phyloP scores from a whole-genome alignment of 192 early-diverging fungal species.

The Kappamyces sp. region DNA sequence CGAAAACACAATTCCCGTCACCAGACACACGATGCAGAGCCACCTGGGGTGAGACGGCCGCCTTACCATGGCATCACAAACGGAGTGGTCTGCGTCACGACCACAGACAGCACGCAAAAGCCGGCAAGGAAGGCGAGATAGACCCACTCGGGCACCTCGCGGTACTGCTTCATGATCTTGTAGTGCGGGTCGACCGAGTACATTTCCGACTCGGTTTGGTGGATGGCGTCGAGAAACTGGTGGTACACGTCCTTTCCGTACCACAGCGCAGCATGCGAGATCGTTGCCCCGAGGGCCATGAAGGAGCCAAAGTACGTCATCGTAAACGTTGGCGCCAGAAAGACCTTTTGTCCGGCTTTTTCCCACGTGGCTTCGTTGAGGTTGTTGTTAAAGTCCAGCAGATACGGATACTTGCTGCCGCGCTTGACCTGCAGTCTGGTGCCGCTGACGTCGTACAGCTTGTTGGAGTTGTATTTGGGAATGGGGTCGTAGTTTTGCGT shows the following conservation, averaged over 20 bases:
- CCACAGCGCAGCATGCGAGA: constrained; percentile 55
- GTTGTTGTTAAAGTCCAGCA: constrained; percentile 27
- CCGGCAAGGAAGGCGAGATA: constrained; percentile 46
- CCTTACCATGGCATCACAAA: constrained; percentile 77
- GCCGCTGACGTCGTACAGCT: neutral
- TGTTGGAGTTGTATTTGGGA: constrained; percentile 11
- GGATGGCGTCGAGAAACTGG: neutral
- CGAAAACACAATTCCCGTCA: constrained; percentile 57
- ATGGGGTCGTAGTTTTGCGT: neutral
- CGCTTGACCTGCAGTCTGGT: neutral
- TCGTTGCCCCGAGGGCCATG: constrained; percentile 43
- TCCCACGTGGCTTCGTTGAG: constrained; percentile 13
- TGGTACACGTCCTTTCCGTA: constrained; percentile 32
- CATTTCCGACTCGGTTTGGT: neutral
- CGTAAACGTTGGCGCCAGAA: constrained; percentile 12
- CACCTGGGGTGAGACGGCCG: constrained; percentile 56
- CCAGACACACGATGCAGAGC: constrained; percentile 43
- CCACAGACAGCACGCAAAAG: constrained; percentile 37
- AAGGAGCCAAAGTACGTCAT: constrained; percentile 23
- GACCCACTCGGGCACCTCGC: constrained; percentile 62
- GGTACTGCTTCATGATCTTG: constrained; percentile 66
- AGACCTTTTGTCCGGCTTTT: constrained; percentile 21
- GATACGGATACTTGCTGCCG: neutral
- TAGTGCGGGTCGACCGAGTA: constrained; percentile 53
- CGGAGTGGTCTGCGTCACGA: constrained; percentile 44